Evolutionary conservation across 768 basidiomycete species (phyloP), one percentile per base, ranked within the genome.

Genomic region (Lentinula aciculospora): DNA sequence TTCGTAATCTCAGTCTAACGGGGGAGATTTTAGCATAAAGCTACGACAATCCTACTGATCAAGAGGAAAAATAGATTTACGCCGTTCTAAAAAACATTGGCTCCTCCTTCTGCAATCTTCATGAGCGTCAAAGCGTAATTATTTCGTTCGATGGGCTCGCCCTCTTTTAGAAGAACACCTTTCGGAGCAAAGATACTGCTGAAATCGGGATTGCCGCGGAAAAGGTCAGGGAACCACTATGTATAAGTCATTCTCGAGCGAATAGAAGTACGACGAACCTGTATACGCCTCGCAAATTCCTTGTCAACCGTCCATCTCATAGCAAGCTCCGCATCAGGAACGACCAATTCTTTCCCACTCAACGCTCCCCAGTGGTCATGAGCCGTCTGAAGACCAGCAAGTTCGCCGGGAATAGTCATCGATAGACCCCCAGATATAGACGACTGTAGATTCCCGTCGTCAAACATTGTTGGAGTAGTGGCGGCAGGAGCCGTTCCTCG

Each of bases 401-500:
- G 68, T 67, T 89, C 88, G 10, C 88, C 82, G 0, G 88, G 88
- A 0, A 88, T 81, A 27, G 76, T 86, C 12, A 88, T 76, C 2
- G 85, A 65, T 56, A 90, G 68, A 5, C 88, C 88, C 2, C 88
- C 88, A 40, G 76, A 77, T 56, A 64, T 72, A 29, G 84, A 72
- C 3, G 72, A 69, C 0, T 63, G 56, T 8, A 81, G 70, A 29
- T 78, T 64, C 6, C 74, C 68, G 28, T 65, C 23, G 69, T 34
- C 32, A 13, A 81, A 89, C 88, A 89, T 90, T 27, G 77, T 79
- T 46, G 73, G 67, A 63, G 79, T 81, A 10, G 84, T 74, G 27
- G 72, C 68, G 1, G 72, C 75, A 0, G 89, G 85, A 8, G 83
- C 85, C 0, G 77, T 81, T 64, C 90, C 88, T 8, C 88, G 79